Base-by-base conservation (phyloP, 2,329 filamentous ascomycete genomes). In the Achaetomium macrosporum region DNA sequence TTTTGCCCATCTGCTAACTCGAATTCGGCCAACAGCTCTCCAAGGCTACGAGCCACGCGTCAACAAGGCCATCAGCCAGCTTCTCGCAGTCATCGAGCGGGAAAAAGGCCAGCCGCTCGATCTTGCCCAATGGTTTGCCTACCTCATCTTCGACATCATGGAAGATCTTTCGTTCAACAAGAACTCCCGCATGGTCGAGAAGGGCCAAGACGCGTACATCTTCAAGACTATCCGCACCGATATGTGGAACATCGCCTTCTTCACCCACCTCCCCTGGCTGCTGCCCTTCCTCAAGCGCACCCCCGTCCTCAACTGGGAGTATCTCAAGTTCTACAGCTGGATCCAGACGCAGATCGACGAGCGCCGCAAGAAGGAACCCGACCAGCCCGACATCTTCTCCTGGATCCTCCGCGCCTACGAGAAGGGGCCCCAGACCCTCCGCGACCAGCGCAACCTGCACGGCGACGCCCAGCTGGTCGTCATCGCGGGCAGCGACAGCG, bases 401-500 rank as follows among this genome's bases (percentile, higher is more conserved):
- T 45, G 11, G 20, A 51, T 59, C n/a, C 47, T 59, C 5, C 39
- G 43, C 2, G 57, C 57, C 10, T 57, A 47, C 31, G 16, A 47
- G 13, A 42, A 47, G 12, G 30, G 44, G 12, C 25, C 52, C 16
- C 35, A 55, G 19, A 52, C 57, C 8, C 15, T 19, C 16, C 47
- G 39, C 2, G 50, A 59, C 37, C 42, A 37, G 13, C 48, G 45
- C 8, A 55, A 59, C 47, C 48, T 59, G 7, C 57, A 59, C 44
- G 57, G 52, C 11, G 57, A 59, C 39, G 47, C 54, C 13, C 57
- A 59, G 40, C 52, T 59, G 20, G 57, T 59, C 37, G 52, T 59
- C 44, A 55, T 59, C 42, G 57, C 57, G 5, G 57, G 57, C 20
- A 61, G 55, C 36, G 61, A 62, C 47, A 61, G 52, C 42, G 59